Evolutionary conservation across 805 yeast genomes (phyloP), one percentile per base, ranked within the genome.

Genomic region (Candida mattraensis): DNA sequence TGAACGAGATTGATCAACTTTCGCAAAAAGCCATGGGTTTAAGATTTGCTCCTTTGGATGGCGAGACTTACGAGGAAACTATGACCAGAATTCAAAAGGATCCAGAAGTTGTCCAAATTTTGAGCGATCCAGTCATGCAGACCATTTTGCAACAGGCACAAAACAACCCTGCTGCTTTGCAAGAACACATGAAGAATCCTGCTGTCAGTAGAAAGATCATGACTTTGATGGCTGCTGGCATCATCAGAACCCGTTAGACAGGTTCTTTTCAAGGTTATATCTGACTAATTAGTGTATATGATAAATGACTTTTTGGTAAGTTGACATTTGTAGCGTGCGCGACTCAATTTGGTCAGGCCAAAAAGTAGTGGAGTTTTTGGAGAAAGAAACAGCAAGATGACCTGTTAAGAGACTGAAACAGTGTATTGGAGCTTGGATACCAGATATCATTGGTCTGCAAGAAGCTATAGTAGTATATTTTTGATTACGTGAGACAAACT

Each of bases 121-220:
- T 93, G 65, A 87, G 84, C 61, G 96, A 89, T 59, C 96, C 97
- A 9, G 88, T 91, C 27, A 91, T 93, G 97, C 93, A 88, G 67
- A 82, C 91, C 38, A 93, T 93, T 48, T 73, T 93, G 60, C 83
- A 78, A 51, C 99, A 93, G 68, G 98, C 98, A 13, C 85, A 83
- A 62, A 86, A 79, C 42, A 85, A 93, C 60, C 99, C 99, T 33
- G 95, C 96, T 28, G 98, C 98, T 37, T 74, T 93, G 52, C 94
- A 86, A 61, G 97, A 91, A 54, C 99, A 93, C 67, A 88, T 93
- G 96, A 85, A 79, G 72, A 93, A 93, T 66, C 98, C 99, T 25
- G 94, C 80, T 43, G 85, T 93, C 33, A 77, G 80, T 57, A 82
- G 80, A 63, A 93, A 93, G 78, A 80, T 93, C 53, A 83, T 84